A percentile compares a stretch with the other conserved stretches of the same genome.
phyloP scores from a whole-genome alignment of 1,284 basidiomycete species.

The Ceratobasidium sp. region DNA sequence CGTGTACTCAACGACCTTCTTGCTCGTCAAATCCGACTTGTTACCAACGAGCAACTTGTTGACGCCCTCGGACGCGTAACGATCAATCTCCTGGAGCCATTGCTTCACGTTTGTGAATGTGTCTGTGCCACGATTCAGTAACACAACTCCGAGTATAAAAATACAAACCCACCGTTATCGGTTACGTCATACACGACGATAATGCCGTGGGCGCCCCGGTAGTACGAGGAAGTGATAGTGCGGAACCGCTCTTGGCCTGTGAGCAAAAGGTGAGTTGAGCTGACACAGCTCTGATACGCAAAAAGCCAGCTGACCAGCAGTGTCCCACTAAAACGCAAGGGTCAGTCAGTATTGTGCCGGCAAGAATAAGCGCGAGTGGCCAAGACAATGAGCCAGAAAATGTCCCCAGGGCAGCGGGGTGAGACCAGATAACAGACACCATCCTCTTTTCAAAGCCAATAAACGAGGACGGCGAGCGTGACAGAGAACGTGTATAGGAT shows the following conservation, averaged over 20 bases:
- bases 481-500: slow-evolving; percentile 11
- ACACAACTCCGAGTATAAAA: slow-evolving; percentile 1
- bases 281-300: not conserved
- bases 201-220: slow-evolving; percentile 95
- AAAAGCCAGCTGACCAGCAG: slow-evolving; percentile 66
- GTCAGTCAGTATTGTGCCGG: slow-evolving; percentile 39
- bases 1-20: slow-evolving; percentile 99
- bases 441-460: not conserved
- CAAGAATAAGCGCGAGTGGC: slow-evolving; percentile 34
- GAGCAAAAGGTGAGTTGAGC: slow-evolving; percentile 4
- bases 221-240: slow-evolving; percentile 97
- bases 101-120: slow-evolving; percentile 99
- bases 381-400: not conserved
- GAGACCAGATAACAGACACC: not conserved
- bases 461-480: slow-evolving; percentile 23
- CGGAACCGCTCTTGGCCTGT: slow-evolving; percentile 95
- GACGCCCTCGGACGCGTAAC: slow-evolving; percentile 98
- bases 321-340: slow-evolving; percentile 80
- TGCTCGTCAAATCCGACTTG: slow-evolving; percentile 96
- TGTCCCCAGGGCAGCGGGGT: slow-evolving; percentile 26
- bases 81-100: slow-evolving; percentile 99
- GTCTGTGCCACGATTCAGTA: slow-evolving; percentile 58
- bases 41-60: slow-evolving; percentile 98
- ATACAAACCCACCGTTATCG: slow-evolving; percentile 79
- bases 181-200: slow-evolving; percentile 99